Conservation (phyloP, 495 filamentous ascomycete species). For the Aspergillus heteromorphus region DNA sequence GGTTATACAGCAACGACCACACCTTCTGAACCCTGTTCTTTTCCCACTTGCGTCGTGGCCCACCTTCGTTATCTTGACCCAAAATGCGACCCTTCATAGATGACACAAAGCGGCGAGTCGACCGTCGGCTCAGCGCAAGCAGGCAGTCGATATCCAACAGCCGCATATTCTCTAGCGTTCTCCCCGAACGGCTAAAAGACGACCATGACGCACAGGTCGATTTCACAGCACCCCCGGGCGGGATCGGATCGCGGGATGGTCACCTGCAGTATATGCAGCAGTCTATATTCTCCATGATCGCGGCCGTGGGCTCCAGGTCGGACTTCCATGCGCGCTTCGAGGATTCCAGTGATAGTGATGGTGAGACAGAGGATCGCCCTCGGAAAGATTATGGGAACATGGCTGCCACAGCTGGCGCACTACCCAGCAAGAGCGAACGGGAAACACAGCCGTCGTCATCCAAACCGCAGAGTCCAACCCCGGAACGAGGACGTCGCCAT, state of each 20-base stretch:
- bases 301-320: conserved; percentile 75
- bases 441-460: background rate
- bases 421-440: conserved; percentile 7
- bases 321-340: conserved; percentile 80
- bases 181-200: conserved; percentile 73
- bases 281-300: conserved; percentile 89
- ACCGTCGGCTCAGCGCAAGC: conserved; percentile 30
- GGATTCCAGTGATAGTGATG: conserved; percentile 75
- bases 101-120: conserved; percentile 27
- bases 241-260: conserved; percentile 31
- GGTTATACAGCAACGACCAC: background rate
- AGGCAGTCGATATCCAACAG: conserved; percentile 29
- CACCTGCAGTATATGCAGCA: conserved; percentile 75
- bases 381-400: conserved; percentile 8
- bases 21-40: background rate
- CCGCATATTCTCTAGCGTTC: conserved; percentile 58
- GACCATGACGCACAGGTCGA: conserved; percentile 70
- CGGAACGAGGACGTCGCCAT: conserved; percentile 41
- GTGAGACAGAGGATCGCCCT: conserved; percentile 37
- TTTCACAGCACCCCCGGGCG: conserved; percentile 55
- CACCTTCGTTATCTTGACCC: conserved; percentile 2
- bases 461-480: conserved; percentile 2
- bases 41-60: conserved; percentile 4
- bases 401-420: conserved; percentile 7
- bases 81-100: conserved; percentile 32